These are phyloP conservation scores for Chlorella vulgaris DNA, from an alignment of 139 green algal species.

Conservation along the genomic window DNA sequence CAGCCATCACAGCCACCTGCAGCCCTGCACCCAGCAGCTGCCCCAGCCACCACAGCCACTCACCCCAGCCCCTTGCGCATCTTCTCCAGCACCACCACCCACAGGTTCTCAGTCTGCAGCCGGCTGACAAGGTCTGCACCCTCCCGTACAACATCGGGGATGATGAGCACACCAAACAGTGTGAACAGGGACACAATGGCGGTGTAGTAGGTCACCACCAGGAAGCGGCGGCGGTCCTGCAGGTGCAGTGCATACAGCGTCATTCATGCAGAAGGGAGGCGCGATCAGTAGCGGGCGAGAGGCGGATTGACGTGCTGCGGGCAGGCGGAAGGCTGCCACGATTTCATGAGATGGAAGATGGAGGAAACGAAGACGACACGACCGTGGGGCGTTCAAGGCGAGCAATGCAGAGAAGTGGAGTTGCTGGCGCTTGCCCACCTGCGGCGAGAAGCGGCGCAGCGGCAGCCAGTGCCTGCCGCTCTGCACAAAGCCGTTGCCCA, in stretches of 20 bases:
- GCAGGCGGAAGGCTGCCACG: no score
- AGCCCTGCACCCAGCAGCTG: no score
- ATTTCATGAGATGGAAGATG: not conserved
- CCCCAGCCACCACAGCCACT: no score
- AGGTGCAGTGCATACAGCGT: not conserved
- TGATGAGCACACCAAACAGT: slow-evolving; percentile 84
- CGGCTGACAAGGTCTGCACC: slow-evolving; percentile 84
- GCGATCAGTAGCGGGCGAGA: not conserved
- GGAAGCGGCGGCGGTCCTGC: slow-evolving; percentile 48
- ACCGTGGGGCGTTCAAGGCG: no score
- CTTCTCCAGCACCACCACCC: slow-evolving; percentile 88
- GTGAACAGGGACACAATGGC: slow-evolving; percentile 78
- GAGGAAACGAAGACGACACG: not conserved
- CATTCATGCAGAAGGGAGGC: not conserved
- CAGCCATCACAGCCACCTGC: no score
- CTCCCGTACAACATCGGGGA: slow-evolving; percentile 88
- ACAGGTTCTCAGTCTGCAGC: slow-evolving; percentile 92
- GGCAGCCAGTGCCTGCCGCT: slow-evolving; percentile 38
- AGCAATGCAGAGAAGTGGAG: no score
- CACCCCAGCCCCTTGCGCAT: slow-evolving; percentile 81
- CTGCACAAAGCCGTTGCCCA: slow-evolving; percentile 83
- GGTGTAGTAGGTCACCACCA: slow-evolving; percentile 84
- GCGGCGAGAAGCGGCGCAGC: slow-evolving; percentile 34
- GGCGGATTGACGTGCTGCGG: no score
- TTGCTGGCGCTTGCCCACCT: not conserved